Conservation (phyloP, 306 rosid species). For the Astragalus membranaceus region DNA sequence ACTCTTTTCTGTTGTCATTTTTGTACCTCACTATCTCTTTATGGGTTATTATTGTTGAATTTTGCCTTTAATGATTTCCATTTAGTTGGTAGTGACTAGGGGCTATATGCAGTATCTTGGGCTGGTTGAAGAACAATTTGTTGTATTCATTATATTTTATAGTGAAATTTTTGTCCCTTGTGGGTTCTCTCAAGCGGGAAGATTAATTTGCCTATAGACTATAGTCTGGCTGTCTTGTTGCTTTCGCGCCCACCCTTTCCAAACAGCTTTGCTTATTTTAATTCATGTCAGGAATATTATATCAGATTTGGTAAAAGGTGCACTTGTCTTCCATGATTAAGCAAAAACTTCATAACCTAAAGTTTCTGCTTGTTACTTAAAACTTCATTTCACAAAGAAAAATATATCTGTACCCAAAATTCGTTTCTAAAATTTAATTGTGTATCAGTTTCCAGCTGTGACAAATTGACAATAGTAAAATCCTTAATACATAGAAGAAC, state of each 20-base stretch:
- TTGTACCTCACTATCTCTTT: neutral
- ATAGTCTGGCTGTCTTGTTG: neutral
- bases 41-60: neutral
- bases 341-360: neutral
- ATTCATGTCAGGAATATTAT: neutral
- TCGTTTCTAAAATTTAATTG: neutral
- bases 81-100: neutral
- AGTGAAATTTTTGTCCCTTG: neutral
- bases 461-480: constrained; percentile 4
- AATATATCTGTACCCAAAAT: neutral
- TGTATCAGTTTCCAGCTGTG: neutral
- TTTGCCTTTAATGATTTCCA: neutral
- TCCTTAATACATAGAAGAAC: neutral
- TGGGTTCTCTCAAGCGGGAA: neutral
- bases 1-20: neutral
- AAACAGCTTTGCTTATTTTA: neutral
- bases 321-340: neutral
- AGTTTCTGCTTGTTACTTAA: neutral
- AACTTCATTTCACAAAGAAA: neutral
- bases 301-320: neutral
- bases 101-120: neutral
- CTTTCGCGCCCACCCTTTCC: neutral
- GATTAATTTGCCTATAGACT: neutral
- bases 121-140: neutral
- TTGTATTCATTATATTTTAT: neutral